A percentile compares a stretch with the other conserved stretches of the same genome.
Evolutionary conservation across 2,329 filamentous ascomycete species (phyloP).

Genomic region (Ophiostoma quercus): DNA sequence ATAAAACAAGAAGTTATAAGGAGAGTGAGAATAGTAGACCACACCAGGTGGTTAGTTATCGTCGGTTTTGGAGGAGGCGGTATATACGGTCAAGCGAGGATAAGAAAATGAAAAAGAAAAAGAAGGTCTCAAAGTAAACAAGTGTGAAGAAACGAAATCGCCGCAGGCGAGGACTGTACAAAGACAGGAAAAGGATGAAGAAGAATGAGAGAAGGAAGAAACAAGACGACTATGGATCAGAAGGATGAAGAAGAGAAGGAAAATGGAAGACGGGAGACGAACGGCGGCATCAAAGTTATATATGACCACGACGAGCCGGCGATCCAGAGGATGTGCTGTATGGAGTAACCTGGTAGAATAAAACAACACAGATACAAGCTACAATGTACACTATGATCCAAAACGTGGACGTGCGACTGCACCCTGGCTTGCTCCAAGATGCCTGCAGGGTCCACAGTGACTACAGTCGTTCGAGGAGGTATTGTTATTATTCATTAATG

Average conservation of each 20-base stretch:
- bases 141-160: constrained; percentile 12
- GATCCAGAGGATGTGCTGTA: background rate
- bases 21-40: constrained; percentile 13
- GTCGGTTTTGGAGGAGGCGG: background rate
- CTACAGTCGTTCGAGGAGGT: background rate
- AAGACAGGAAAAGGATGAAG: background rate
- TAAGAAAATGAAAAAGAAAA: constrained; percentile 13
- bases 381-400: background rate
- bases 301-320: background rate
- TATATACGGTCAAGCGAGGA: constrained; percentile 14
- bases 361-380: background rate
- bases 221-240: constrained; percentile 9
- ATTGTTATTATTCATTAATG: background rate
- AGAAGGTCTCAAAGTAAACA: constrained; percentile 11
- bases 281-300: background rate
- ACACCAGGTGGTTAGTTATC: constrained; percentile 13
- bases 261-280: background rate
- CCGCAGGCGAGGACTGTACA: constrained; percentile 6
- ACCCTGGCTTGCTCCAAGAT: background rate
- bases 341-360: background rate
- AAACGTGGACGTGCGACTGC: constrained; percentile 3
- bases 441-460: constrained; percentile 1
- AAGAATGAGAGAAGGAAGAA: constrained; percentile 13
- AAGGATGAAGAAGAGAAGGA: background rate
- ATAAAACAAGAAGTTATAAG: constrained; percentile 11